Conservation (phyloP, 805 yeast genomes). For the Saccharomyces mikatae region DNA sequence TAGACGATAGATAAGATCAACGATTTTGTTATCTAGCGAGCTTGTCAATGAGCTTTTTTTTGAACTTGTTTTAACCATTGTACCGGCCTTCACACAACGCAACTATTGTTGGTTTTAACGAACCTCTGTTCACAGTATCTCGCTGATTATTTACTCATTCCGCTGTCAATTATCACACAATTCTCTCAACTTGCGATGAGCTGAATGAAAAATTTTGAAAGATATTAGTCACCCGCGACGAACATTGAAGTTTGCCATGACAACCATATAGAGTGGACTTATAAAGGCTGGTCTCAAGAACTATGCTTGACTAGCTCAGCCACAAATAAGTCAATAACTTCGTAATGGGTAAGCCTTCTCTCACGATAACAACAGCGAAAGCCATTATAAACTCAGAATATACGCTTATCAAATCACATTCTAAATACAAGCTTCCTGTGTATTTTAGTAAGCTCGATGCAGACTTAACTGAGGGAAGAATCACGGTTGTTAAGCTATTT, state of each 20-base stretch:
- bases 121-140: not conserved
- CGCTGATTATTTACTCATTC: not conserved
- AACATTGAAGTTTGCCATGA: not conserved
- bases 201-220: not conserved
- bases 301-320: no score
- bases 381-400: constrained; percentile 14
- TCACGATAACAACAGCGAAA: constrained; percentile 8
- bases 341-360: not conserved
- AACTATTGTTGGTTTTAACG: not conserved
- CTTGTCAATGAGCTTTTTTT: constrained; percentile 21
- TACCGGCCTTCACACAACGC: not conserved
- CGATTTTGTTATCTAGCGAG: constrained; percentile 48
- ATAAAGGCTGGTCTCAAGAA: not conserved
- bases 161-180: not conserved
- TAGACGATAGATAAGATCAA: constrained; percentile 45
- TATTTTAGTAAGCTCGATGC: not conserved
- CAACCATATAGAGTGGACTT: not conserved
- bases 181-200: not conserved
- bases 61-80: constrained; percentile 31
- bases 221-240: not conserved
- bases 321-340: not conserved
- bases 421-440: constrained; percentile 10
- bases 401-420: constrained; percentile 11
- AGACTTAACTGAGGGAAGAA: not conserved
- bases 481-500: constrained; percentile 2